phyloP scores from a whole-genome alignment of 139 green algal genomes.

The Pseudopediastrum boryanum region DNA sequence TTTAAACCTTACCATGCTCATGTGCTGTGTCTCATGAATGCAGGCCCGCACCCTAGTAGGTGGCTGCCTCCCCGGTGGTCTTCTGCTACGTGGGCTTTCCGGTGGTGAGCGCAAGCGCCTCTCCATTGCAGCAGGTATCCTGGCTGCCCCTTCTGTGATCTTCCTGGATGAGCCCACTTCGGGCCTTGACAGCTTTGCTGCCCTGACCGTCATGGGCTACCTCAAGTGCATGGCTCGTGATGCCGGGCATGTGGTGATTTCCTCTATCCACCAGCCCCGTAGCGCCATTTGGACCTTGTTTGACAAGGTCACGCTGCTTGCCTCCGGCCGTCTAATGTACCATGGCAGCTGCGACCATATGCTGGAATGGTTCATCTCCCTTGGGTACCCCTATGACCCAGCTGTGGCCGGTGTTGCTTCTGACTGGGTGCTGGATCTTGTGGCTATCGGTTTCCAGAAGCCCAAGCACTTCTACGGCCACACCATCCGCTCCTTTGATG shows the following conservation, averaged over 20 bases:
- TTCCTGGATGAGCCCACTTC: slow-evolving; percentile 84
- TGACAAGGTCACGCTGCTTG: slow-evolving; percentile 80
- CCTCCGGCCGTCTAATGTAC: slow-evolving; percentile 49
- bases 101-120: slow-evolving; percentile 92
- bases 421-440: slow-evolving; percentile 61
- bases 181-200: slow-evolving; percentile 79
- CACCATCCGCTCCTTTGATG: slow-evolving; percentile 41
- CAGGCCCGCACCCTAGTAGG: slow-evolving; percentile 56
- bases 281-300: slow-evolving; percentile 84
- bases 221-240: slow-evolving; percentile 59
- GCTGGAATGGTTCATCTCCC: slow-evolving; percentile 49
- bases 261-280: slow-evolving; percentile 83
- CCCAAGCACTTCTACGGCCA: slow-evolving; percentile 57
- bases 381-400: slow-evolving; percentile 38
- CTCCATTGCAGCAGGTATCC: slow-evolving; percentile 77
- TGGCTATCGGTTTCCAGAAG: slow-evolving; percentile 71
- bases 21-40: too few relatives aligned
- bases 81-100: slow-evolving; percentile 66
- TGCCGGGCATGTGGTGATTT: slow-evolving; percentile 74
- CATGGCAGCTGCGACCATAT: slow-evolving; percentile 39
- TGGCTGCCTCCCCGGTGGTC: slow-evolving; percentile 74
- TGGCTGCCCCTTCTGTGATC: slow-evolving; percentile 62
- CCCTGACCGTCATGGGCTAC: slow-evolving; percentile 58
- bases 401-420: slow-evolving; percentile 27
- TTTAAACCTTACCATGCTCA: too few relatives aligned